Conservation (phyloP, 768 basidiomycete species). For the Trametes cinnabarina region DNA sequence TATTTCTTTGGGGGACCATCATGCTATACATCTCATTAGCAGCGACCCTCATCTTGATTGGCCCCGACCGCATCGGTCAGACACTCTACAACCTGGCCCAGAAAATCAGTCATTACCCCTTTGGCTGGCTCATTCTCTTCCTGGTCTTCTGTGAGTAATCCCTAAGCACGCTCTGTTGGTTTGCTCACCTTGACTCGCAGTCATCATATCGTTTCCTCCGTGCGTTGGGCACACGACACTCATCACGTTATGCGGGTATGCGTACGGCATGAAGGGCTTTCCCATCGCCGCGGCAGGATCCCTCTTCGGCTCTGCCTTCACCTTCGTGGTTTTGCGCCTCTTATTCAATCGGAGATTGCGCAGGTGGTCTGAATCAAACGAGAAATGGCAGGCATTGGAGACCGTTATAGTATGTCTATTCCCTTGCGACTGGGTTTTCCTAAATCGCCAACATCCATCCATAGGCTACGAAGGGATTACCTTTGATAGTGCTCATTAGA, state of each 20-base stretch:
- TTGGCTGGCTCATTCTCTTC: slow-evolving; percentile 61
- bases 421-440: neutral
- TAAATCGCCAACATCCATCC: neutral
- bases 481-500: slow-evolving; percentile 79
- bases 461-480: slow-evolving; percentile 71
- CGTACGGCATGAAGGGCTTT: slow-evolving; percentile 79
- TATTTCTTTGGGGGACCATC: slow-evolving; percentile 55
- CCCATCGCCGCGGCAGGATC: slow-evolving; percentile 60
- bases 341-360: slow-evolving; percentile 56
- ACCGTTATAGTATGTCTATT: slow-evolving; percentile 59
- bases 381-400: slow-evolving; percentile 78
- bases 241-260: slow-evolving; percentile 73
- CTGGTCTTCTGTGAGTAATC: slow-evolving; percentile 47
- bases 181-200: slow-evolving; percentile 25
- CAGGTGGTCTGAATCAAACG: slow-evolving; percentile 58
- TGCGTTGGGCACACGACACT: slow-evolving; percentile 66
- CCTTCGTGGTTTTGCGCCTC: slow-evolving; percentile 59
- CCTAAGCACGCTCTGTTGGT: neutral
- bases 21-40: slow-evolving; percentile 50
- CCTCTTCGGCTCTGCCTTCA: slow-evolving; percentile 58
- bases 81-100: slow-evolving; percentile 67
- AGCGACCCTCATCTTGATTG: slow-evolving; percentile 47
- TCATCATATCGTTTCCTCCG: slow-evolving; percentile 55
- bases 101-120: slow-evolving; percentile 52
- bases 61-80: slow-evolving; percentile 68